phyloP scores from a whole-genome alignment of 306 rosid genomes.

The Sophora flavescens region DNA sequence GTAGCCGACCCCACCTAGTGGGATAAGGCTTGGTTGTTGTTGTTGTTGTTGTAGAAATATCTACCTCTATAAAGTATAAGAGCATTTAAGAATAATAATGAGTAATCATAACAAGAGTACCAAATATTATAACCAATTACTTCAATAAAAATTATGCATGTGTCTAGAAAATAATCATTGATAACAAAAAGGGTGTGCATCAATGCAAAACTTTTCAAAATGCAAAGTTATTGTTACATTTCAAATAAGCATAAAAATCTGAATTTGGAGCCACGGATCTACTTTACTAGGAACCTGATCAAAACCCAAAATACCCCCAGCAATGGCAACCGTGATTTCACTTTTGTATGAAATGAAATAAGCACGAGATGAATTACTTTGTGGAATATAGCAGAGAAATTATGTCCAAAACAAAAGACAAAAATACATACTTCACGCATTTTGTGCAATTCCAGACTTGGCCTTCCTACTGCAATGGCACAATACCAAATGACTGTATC shows the following conservation, averaged over 20 bases:
- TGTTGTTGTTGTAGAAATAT: too few relatives aligned
- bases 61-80: background rate
- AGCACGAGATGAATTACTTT: constrained; percentile 20
- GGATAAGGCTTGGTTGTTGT: too few relatives aligned
- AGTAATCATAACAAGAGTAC: background rate
- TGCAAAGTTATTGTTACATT: background rate
- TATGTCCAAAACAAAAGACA: constrained; percentile 30
- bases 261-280: background rate
- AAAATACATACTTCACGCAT: constrained; percentile 86
- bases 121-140: background rate
- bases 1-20: too few relatives aligned
- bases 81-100: background rate
- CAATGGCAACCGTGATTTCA: constrained; percentile 23
- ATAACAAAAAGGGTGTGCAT: constrained; percentile 13
- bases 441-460: constrained; percentile 72
- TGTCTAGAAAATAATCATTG: constrained; percentile 15
- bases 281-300: constrained; percentile 23
- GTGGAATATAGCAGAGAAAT: constrained; percentile 23
- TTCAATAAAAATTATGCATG: background rate
- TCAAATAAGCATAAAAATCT: background rate
- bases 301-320: constrained; percentile 17
- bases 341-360: constrained; percentile 19
- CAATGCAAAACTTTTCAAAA: background rate
- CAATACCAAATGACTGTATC: constrained; percentile 88
- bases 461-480: constrained; percentile 85